phyloP scores from a whole-genome alignment of 768 basidiomycete genomes.

The Phaffia tasmanica region DNA sequence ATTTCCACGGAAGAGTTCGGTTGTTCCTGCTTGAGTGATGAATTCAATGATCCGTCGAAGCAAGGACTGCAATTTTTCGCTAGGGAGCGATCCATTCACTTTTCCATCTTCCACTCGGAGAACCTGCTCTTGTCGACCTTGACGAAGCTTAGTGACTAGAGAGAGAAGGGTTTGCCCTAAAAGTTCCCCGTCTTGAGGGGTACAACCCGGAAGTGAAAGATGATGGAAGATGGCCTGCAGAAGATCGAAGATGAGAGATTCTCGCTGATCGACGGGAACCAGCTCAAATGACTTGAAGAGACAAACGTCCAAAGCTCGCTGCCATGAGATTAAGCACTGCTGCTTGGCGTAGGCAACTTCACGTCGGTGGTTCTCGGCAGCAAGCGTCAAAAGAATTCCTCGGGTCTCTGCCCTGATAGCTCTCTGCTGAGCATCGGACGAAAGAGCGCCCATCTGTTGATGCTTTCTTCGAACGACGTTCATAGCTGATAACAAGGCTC shows the following conservation, averaged over 20 bases:
- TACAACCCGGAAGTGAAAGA: slow-evolving; percentile 52
- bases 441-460: slow-evolving; percentile 55
- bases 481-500: slow-evolving; percentile 60
- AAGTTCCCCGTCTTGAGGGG: slow-evolving; percentile 64
- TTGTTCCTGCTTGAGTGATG: slow-evolving; percentile 60
- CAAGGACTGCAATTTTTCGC: slow-evolving; percentile 52
- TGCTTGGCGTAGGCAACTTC: slow-evolving; percentile 62
- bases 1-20: slow-evolving; percentile 83
- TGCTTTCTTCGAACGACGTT: slow-evolving; percentile 50
- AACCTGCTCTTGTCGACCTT: slow-evolving; percentile 50
- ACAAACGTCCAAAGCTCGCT: slow-evolving; percentile 67
- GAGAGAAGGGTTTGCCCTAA: slow-evolving; percentile 73
- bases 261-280: slow-evolving; percentile 67
- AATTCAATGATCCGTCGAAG: slow-evolving; percentile 64
- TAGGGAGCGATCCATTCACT: slow-evolving; percentile 9
- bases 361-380: slow-evolving; percentile 75
- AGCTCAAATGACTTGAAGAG: slow-evolving; percentile 77
- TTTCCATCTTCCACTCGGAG: slow-evolving; percentile 55
- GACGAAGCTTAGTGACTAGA: slow-evolving; percentile 74
- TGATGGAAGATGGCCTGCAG: slow-evolving; percentile 62
- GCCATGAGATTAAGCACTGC: slow-evolving; percentile 71
- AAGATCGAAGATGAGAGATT: slow-evolving; percentile 81
- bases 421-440: slow-evolving; percentile 49
- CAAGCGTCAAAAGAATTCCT: slow-evolving; percentile 73
- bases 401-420: slow-evolving; percentile 57